Conservation (phyloP, 148 eudicot species). For the Persicaria maculosa region DNA sequence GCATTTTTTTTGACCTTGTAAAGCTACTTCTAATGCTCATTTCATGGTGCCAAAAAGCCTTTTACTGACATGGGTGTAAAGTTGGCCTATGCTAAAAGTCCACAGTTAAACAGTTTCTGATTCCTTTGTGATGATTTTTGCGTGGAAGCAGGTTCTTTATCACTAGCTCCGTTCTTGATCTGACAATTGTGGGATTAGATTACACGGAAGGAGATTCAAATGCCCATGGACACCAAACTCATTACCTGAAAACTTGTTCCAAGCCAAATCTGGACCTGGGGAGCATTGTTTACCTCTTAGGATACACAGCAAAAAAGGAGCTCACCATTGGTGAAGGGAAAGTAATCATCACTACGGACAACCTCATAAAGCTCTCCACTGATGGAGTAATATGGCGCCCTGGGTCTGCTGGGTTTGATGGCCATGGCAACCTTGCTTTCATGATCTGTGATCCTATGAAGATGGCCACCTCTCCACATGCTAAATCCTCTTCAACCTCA, state of each 20-base stretch:
- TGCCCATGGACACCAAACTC: constrained; percentile 56
- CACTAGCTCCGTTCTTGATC: constrained; percentile 92
- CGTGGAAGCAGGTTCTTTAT: constrained; percentile 64
- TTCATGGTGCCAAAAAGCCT: background rate
- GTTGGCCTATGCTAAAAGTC: background rate
- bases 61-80: background rate
- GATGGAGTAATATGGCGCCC: constrained; percentile 74
- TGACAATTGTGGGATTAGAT: constrained; percentile 88
- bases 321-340: constrained; percentile 85
- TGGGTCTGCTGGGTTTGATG: constrained; percentile 93
- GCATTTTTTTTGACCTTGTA: background rate
- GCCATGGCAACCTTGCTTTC: constrained; percentile 87
- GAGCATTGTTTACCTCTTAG: constrained; percentile 63
- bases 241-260: constrained; percentile 64
- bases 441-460: constrained; percentile 99
- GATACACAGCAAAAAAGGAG: constrained; percentile 57
- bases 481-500: constrained; percentile 66
- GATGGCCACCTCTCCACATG: constrained; percentile 73
- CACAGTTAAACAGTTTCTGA: background rate
- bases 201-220: constrained; percentile 65
- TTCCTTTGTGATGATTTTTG: background rate
- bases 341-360: constrained; percentile 92
- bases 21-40: background rate
- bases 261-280: constrained; percentile 79
- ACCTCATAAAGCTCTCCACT: constrained; percentile 81